A percentile compares a stretch with the other conserved stretches of the same genome.
Evolutionary conservation across 805 yeast species (phyloP).

Genomic region (Isabelozyma gotoi): DNA sequence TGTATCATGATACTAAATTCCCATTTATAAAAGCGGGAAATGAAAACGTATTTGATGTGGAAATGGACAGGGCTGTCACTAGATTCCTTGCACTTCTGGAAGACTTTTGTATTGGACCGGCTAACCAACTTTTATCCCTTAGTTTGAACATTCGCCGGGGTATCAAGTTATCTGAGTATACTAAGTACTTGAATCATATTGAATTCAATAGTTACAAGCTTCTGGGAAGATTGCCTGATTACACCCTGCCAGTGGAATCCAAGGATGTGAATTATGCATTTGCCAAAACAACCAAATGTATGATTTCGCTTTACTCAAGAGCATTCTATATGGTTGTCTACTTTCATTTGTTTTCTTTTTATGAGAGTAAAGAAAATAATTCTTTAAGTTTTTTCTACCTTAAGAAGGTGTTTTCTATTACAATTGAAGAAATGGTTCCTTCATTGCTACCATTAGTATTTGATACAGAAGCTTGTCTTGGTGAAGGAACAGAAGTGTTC

Average conservation of each 20-base stretch:
- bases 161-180: constrained; percentile 31
- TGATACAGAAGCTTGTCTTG: constrained; percentile 10
- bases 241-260: constrained; percentile 4
- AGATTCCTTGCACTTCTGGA: constrained; percentile 20
- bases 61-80: constrained; percentile 38
- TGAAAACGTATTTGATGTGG: constrained; percentile 30
- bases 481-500: constrained; percentile 29
- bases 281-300: constrained; percentile 8
- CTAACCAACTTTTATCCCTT: constrained; percentile 31
- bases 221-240: constrained; percentile 17
- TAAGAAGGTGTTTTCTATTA: constrained; percentile 21
- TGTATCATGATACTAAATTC: constrained; percentile 46
- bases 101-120: constrained; percentile 22
- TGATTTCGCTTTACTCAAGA: constrained; percentile 14
- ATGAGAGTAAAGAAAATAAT: constrained; percentile 24
- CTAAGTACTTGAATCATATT: constrained; percentile 26
- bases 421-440: constrained; percentile 22
- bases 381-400: constrained; percentile 29
- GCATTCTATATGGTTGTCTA: constrained; percentile 32
- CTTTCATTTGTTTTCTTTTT: constrained; percentile 34
- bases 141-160: constrained; percentile 35
- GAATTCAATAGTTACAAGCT: constrained; percentile 24
- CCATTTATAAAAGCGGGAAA: constrained; percentile 37
- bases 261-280: background rate
- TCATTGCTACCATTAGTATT: constrained; percentile 21